phyloP scores from a whole-genome alignment of 73 alveolate genomes.

The Paramecium primaurelia region DNA sequence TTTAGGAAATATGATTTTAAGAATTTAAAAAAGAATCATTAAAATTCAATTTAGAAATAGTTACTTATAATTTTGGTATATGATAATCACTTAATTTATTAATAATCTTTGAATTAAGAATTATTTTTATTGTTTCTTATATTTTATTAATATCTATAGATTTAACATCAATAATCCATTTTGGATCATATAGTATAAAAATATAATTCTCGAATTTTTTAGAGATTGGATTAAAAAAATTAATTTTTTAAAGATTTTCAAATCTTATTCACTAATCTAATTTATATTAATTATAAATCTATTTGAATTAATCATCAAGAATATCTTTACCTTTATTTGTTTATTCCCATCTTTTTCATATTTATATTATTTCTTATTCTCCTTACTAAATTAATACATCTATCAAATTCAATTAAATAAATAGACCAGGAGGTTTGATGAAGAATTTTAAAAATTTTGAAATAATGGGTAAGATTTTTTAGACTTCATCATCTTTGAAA shows the following conservation, averaged over 20 bases:
- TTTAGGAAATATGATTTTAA: neutral
- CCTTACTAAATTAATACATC: neutral
- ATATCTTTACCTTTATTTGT: neutral
- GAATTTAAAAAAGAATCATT: neutral
- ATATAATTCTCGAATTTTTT: neutral
- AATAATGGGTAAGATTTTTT: neutral
- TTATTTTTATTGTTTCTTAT: neutral
- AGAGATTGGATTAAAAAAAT: neutral
- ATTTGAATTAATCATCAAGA: neutral
- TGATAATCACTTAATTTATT: neutral
- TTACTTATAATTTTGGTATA: neutral
- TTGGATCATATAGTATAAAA: neutral
- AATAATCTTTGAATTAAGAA: neutral
- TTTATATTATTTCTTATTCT: neutral
- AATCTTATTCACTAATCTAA: neutral
- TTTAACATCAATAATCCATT: neutral
- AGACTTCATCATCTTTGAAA: neutral
- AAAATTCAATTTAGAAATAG: neutral
- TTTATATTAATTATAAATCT: neutral
- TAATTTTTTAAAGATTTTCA: neutral
- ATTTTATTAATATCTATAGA: neutral
- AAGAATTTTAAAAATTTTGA: neutral
- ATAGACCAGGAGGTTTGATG: neutral
- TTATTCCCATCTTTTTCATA: neutral
- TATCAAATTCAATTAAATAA: neutral